Evolutionary conservation across 345 rosid genomes (phyloP), one percentile per base, ranked within the genome.

Genomic region (Carallia brachiata): DNA sequence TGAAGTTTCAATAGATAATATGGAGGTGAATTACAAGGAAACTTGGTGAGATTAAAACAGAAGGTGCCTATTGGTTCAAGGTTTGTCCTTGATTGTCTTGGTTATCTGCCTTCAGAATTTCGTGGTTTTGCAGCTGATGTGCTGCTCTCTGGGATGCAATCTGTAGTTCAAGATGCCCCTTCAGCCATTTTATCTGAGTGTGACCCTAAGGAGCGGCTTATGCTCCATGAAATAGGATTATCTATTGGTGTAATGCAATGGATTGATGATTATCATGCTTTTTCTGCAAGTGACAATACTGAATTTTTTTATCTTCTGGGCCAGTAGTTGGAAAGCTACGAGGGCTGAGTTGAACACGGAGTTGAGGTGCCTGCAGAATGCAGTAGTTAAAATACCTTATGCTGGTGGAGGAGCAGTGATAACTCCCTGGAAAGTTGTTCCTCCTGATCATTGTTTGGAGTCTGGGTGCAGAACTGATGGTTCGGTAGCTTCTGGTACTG

Each of bases 211-310:
- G 93, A 82, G 61, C 96, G 91, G 58, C 63, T 85, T 61, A 80
- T 93, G 91, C 89, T 93, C 71, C 98, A 93, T 80, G 94, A 93
- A 72, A 81, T 87, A 36, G 98, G 97, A 65, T 74, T 93, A 61
- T 72, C 81, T 67, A 83, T 88, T 77, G 97, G 97, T 63, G 62
- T 89, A 80, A 80, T 79, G 61, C 90, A 91, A 77, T 93, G 98
- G 98, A 77, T 83, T 68, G 71, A 81, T 32, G 97, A 91, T 79
- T 86, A 86, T 76, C 78, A 75, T 63, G 65, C 73, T 63, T 87
- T 84, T 81, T 77, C 71, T 73, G 70, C 84, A 17, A 50, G 80
- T 36, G 34, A 62, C 70, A 63, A 58, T 10, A 52, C 62, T 18
- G 74, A 72, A 60, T 66, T 75, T 32, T 61, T 52, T 37, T 39